Conservation (phyloP, 176 grass and related monocot species). For the Triticum monococcum region DNA sequence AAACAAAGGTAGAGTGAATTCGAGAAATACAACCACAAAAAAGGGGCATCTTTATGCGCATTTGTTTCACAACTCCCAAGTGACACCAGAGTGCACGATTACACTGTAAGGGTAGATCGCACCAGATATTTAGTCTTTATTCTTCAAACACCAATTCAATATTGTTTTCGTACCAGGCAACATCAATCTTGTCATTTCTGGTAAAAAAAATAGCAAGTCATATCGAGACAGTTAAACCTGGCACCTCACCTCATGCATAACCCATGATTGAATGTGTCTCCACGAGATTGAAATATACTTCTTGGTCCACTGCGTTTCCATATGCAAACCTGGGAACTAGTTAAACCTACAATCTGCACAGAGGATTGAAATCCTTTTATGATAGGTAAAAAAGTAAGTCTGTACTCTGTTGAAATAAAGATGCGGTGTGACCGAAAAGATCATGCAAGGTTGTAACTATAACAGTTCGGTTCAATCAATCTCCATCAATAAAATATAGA, state of each 20-base stretch:
- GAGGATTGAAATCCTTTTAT: conserved; percentile 14
- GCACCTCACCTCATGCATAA: conserved; percentile 79
- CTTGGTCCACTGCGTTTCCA: conserved; percentile 72
- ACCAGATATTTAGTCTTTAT: not conserved
- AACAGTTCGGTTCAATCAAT: not conserved
- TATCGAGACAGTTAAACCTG: not conserved
- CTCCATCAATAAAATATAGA: not conserved
- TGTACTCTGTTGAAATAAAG: not conserved
- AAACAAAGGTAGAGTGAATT: not conserved
- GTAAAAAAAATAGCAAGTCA: not conserved
- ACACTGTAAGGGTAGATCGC: not conserved
- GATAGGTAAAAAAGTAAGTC: not conserved
- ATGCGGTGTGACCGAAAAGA: not conserved
- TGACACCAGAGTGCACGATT: not conserved
- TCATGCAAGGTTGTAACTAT: conserved; percentile 3
- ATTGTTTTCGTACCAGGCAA: conserved; percentile 10
- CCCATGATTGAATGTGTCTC: conserved; percentile 63
- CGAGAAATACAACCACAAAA: not conserved
- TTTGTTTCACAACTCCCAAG: not conserved
- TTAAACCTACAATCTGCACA: conserved; percentile 90
- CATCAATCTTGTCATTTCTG: conserved; percentile 21
- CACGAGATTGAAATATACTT: conserved; percentile 64
- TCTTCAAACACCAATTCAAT: not conserved
- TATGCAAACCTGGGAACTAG: conserved; percentile 70
- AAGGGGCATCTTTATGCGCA: not conserved